Percentiles rank a stretch among this genome's conserved stretches.
phyloP scores from a whole-genome alignment of 352 stramenopile species.

The Pythium aphanidermatum region DNA sequence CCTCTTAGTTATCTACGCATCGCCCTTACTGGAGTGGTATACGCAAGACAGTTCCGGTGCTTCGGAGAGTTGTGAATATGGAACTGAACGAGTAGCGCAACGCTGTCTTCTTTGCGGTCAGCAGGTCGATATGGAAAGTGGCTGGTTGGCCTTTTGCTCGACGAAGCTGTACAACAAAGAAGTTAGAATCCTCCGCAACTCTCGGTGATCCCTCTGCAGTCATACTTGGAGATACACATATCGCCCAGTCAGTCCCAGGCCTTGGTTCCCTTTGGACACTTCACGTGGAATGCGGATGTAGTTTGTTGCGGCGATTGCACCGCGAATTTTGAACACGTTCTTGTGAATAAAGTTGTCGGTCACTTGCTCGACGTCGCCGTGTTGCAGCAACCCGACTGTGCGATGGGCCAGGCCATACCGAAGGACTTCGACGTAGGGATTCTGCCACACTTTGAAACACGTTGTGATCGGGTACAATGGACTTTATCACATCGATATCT shows the following conservation, averaged over 20 bases:
- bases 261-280: slow-evolving; percentile 38
- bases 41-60: slow-evolving; percentile 51
- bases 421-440: slow-evolving; percentile 84
- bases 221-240: slow-evolving; percentile 67
- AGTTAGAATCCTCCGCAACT: not conserved
- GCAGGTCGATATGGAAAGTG: slow-evolving; percentile 65
- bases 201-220: too few species aligned
- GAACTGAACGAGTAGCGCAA: slow-evolving; percentile 69
- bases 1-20: not conserved
- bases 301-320: slow-evolving; percentile 65
- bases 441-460: slow-evolving; percentile 63
- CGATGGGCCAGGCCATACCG: slow-evolving; percentile 62
- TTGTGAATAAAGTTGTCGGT: slow-evolving; percentile 67
- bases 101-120: slow-evolving; percentile 58
- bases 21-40: slow-evolving; percentile 33
- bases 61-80: slow-evolving; percentile 51
- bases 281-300: slow-evolving; percentile 68
- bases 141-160: slow-evolving; percentile 31
- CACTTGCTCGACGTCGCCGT: slow-evolving; percentile 64
- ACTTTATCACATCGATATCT: not conserved
- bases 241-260: slow-evolving; percentile 54
- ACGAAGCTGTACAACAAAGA: slow-evolving; percentile 20
- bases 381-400: slow-evolving; percentile 41
- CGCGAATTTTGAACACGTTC: slow-evolving; percentile 71
- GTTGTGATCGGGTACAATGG: not conserved